Percentiles rank a stretch among this genome's conserved stretches.
phyloP scores from a whole-genome alignment of 306 rosid genomes.

The Elaeagnus macrophylla region DNA sequence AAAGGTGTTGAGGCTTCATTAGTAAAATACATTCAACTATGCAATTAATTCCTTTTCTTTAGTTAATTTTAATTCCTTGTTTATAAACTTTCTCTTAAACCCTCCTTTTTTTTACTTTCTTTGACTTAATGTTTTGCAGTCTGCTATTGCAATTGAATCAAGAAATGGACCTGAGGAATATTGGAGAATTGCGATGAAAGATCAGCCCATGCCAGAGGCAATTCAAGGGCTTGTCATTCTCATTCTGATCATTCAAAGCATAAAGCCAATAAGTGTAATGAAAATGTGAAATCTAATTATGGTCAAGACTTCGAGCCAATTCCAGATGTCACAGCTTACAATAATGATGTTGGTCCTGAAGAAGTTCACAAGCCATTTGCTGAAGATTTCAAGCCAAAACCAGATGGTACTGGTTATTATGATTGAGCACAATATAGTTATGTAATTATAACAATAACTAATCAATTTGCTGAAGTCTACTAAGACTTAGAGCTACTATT shows the following conservation, averaged over 20 bases:
- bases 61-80: neutral
- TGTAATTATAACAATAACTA: too few species aligned
- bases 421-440: too few species aligned
- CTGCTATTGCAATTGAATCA: slow-evolving; percentile 10
- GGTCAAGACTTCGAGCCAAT: neutral
- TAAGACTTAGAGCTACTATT: too few species aligned
- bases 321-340: neutral
- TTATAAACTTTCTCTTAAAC: too few species aligned
- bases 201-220: slow-evolving; percentile 18
- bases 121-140: neutral
- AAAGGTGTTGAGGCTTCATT: neutral
- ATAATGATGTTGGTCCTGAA: neutral
- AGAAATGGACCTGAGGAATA: slow-evolving; percentile 15
- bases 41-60: too few species aligned
- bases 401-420: too few species aligned
- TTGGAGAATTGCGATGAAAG: slow-evolving; percentile 8
- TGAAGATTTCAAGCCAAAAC: too few species aligned
- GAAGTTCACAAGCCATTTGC: too few species aligned
- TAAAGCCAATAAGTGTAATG: too few species aligned
- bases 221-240: slow-evolving; percentile 1
- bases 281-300: too few species aligned
- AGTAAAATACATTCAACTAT: too few species aligned
- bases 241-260: neutral
- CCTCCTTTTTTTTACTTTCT: neutral
- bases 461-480: too few species aligned